Evolutionary conservation across 441 rosid species (phyloP), one percentile per base, ranked within the genome.

Genomic region (Erodium chrysanthum): DNA sequence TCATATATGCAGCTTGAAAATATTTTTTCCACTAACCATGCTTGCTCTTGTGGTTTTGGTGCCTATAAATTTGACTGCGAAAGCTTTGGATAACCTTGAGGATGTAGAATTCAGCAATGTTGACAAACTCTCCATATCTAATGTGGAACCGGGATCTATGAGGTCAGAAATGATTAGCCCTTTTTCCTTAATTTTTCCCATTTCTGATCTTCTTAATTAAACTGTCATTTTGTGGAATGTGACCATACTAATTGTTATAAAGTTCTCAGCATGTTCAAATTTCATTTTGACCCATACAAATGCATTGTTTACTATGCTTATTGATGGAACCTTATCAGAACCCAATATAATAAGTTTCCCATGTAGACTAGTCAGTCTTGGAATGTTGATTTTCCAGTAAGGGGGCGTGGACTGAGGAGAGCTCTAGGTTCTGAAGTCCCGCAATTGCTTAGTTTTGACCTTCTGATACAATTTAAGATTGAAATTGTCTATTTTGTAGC

Each of bases 111-210:
- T 84, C 67, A 95, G 93, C 75, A 75, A 90, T 75, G 88, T 95
- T 22, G 98, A 95, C 79, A 95, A 84, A 81, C 96, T 95, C 59
- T 95, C 99, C 0, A 90, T 95, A 76, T 95, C 99, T 7, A 95
- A 92, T 75, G 98, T 95, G 58, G 88, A 72, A 31, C 90, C 98
- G 20, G 42, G 78, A 76, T 95, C 99, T 73, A 70, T 76, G 66
- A 87, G 91, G 98, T 88, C 69, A 82, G 70, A 11, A 56, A 54
- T 54, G 48, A 1, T 37, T 37, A 8, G 46, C 46, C 14, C 14
- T 40, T 8, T 40, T 10, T 14, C 11, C 10, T 10, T 7, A 8
- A 40, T 40, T 40, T 7, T 40, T 40, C 14, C 46, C 46, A 1
- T 9, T 40, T 40, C 46, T 9, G 2, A 12, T 12, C 0, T 10